These are phyloP conservation scores for Monosporascus sp. DNA, from an alignment of 2,329 filamentous ascomycete species.

Conservation along the genomic window DNA sequence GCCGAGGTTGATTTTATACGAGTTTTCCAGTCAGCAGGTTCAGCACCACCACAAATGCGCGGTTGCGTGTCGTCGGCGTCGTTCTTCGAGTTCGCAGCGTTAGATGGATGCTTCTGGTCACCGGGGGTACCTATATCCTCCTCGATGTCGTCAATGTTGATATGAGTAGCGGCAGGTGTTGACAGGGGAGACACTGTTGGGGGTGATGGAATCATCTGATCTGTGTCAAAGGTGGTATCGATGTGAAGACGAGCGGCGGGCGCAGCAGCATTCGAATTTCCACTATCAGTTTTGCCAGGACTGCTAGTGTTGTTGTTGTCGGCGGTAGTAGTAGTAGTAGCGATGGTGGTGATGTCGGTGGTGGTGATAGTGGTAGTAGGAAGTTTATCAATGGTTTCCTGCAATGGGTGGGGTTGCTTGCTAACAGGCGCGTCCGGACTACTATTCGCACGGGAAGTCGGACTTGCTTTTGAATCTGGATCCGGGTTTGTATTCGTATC, in stretches of 20 bases:
- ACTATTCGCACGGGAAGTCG: slow-evolving; percentile 1
- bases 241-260: background rate
- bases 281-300: slow-evolving; percentile 2
- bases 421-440: background rate
- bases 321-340: background rate
- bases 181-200: slow-evolving; percentile 30
- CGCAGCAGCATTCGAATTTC: background rate
- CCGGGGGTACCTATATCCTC: slow-evolving; percentile 17
- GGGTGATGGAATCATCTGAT: slow-evolving; percentile 24
- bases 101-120: background rate
- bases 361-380: slow-evolving; percentile 3
- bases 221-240: slow-evolving; percentile 8
- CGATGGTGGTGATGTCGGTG: slow-evolving; percentile 1
- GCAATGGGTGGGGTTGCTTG: too few species aligned
- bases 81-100: background rate
- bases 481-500: background rate
- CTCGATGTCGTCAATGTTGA: slow-evolving; percentile 23
- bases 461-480: background rate
- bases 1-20: background rate
- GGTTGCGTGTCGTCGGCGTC: background rate
- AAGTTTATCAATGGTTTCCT: background rate
- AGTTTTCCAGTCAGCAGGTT: background rate
- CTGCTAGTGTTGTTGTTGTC: slow-evolving; percentile 3
- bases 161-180: slow-evolving; percentile 26
- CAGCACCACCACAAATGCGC: background rate